Percentiles rank a stretch among this genome's conserved stretches.
Evolutionary conservation across 768 basidiomycete genomes (phyloP).

Genomic region (Amanita thiersii): DNA sequence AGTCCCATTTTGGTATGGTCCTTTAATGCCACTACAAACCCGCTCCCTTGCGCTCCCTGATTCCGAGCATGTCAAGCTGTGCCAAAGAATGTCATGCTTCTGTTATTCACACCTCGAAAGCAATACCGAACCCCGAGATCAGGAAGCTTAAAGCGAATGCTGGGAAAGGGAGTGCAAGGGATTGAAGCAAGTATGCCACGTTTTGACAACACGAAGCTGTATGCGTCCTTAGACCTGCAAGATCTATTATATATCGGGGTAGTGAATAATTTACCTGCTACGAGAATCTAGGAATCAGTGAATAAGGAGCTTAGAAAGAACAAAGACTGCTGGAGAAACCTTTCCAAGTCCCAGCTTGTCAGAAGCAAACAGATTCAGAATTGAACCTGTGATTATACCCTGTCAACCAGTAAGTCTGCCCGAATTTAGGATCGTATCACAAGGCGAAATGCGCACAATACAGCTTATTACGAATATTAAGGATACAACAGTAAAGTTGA

Average conservation of each 20-base stretch:
- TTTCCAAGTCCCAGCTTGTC: too few species aligned
- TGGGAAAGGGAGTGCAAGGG: slow-evolving; percentile 55
- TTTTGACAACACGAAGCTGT: slow-evolving; percentile 43
- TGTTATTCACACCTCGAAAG: too few species aligned
- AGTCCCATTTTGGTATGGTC: too few species aligned
- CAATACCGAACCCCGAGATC: slow-evolving; percentile 32
- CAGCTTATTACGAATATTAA: slow-evolving; percentile 42
- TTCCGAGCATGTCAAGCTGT: too few species aligned
- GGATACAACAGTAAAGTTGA: slow-evolving; percentile 46
- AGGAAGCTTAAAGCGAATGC: slow-evolving; percentile 38
- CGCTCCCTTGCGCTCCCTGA: slow-evolving; percentile 68
- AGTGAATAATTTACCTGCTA: slow-evolving; percentile 16
- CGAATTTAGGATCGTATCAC: slow-evolving; percentile 5
- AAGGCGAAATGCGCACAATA: slow-evolving; percentile 20
- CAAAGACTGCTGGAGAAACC: too few species aligned
- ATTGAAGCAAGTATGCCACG: slow-evolving; percentile 43
- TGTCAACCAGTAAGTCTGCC: slow-evolving; percentile 7
- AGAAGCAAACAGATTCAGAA: too few species aligned
- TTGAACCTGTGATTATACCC: too few species aligned
- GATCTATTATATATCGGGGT: too few species aligned
- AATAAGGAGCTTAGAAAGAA: too few species aligned
- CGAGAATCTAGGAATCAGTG: too few species aligned
- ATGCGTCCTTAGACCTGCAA: too few species aligned
- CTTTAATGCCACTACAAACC: slow-evolving; percentile 59
- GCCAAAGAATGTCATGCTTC: too few species aligned